A percentile compares a stretch with the other conserved stretches of the same genome.
phyloP scores from a whole-genome alignment of 306 rosid genomes.

The Cucumis melo region DNA sequence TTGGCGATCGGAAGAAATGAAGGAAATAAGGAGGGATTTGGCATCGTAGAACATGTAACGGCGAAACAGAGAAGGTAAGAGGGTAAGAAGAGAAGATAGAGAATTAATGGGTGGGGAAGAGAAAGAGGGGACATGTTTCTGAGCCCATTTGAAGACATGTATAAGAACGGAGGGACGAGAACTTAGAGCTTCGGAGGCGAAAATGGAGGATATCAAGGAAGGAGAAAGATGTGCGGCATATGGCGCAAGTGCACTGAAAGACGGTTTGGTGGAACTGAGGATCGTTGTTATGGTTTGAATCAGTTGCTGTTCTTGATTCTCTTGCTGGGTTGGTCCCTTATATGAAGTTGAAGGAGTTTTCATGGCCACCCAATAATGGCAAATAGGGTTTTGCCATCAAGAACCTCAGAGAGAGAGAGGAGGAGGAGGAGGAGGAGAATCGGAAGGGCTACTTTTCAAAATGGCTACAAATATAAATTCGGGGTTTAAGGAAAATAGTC shows the following conservation, averaged over 20 bases:
- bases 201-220: constrained; percentile 33
- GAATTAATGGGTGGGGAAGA: constrained; percentile 24
- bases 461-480: neutral
- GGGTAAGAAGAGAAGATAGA: constrained; percentile 29
- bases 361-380: neutral
- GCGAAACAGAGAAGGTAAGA: constrained; percentile 52
- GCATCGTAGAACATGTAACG: constrained; percentile 48
- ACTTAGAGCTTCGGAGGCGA: constrained; percentile 31
- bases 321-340: neutral
- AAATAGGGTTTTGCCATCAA: neutral
- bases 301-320: neutral
- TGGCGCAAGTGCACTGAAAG: constrained; percentile 10
- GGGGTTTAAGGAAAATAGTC: neutral
- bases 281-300: constrained; percentile 18
- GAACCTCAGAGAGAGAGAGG: neutral
- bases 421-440: neutral
- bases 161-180: constrained; percentile 34
- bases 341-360: neutral
- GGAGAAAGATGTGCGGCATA: constrained; percentile 35
- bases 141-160: constrained; percentile 49
- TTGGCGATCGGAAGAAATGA: constrained; percentile 46
- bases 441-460: neutral
- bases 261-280: constrained; percentile 12
- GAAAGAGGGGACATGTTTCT: constrained; percentile 31
- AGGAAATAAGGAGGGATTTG: constrained; percentile 44